phyloP scores from a whole-genome alignment of 306 rosid species.

The Glycine latifolia region DNA sequence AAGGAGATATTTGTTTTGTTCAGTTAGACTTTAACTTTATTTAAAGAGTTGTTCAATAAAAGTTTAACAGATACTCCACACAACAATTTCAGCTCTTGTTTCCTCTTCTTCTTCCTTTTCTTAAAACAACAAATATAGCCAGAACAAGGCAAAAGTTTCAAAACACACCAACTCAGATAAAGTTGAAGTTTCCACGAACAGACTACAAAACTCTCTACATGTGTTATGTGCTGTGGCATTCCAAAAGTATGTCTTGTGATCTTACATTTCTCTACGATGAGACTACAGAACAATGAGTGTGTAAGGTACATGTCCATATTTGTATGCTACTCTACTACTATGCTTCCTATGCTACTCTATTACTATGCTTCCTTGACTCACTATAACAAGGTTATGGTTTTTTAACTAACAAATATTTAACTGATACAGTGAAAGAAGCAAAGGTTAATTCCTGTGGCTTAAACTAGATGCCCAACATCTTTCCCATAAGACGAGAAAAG shows the following conservation, averaged over 20 bases:
- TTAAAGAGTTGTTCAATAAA: too few relatives aligned
- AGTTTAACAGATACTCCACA: too few relatives aligned
- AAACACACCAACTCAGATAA: background rate
- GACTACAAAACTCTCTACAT: background rate
- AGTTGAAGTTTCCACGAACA: background rate
- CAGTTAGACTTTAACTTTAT: too few relatives aligned
- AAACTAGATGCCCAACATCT: background rate
- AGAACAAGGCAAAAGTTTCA: background rate
- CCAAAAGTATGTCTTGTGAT: background rate
- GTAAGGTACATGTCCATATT: too few relatives aligned
- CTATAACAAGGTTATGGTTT: background rate
- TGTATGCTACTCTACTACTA: background rate
- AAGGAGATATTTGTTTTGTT: too few relatives aligned
- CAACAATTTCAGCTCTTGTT: too few relatives aligned
- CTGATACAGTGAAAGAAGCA: conserved; percentile 18
- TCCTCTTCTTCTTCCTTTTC: too few relatives aligned
- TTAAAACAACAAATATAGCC: too few relatives aligned
- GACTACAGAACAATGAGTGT: background rate
- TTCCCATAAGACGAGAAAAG: conserved; percentile 6
- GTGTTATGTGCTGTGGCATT: background rate
- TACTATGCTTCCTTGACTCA: conserved; percentile 19
- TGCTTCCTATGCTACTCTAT: too few relatives aligned
- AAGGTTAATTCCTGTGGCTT: conserved; percentile 14
- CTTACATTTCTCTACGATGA: background rate
- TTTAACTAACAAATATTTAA: conserved; percentile 19